Evolutionary conservation across 2,329 filamentous ascomycete genomes (phyloP).

Genomic region (Davidsoniella neocaledoniae): DNA sequence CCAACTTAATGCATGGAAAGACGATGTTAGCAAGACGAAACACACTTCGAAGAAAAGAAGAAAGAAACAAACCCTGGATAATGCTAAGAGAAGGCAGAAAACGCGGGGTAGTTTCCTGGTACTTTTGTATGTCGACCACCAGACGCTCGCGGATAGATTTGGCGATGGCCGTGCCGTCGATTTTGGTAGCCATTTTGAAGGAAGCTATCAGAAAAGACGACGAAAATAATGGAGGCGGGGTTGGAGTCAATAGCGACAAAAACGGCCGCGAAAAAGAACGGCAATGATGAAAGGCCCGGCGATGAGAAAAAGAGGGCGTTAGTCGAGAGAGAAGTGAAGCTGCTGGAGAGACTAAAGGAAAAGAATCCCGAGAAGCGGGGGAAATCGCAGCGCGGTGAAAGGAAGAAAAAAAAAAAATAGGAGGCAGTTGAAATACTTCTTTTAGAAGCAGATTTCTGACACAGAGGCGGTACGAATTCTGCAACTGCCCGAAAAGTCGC

Average conservation of each 20-base stretch:
- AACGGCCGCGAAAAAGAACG: conserved; percentile 1
- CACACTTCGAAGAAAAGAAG: background rate
- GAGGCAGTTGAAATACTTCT: background rate
- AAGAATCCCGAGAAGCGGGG: background rate
- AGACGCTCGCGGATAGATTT: conserved; percentile 76
- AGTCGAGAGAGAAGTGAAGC: too few relatives aligned
- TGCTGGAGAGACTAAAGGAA: background rate
- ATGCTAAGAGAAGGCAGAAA: conserved; percentile 87
- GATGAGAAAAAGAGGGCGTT: background rate
- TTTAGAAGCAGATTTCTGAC: too few relatives aligned
- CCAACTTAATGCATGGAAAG: conserved; percentile 43
- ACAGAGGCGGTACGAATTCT: too few relatives aligned
- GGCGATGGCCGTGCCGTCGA: conserved; percentile 91
- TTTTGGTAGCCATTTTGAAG: conserved; percentile 64
- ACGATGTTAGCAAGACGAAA: too few relatives aligned
- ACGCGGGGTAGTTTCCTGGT: conserved; percentile 66
- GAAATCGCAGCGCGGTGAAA: background rate
- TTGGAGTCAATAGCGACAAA: background rate
- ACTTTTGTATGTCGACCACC: conserved; percentile 61
- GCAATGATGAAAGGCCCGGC: conserved; percentile 1
- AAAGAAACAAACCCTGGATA: conserved; percentile 50
- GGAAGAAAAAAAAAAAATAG: conserved; percentile 2
- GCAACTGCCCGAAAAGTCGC: too few relatives aligned
- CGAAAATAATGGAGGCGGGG: too few relatives aligned
- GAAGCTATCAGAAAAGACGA: too few relatives aligned